Conservation (phyloP, 805 yeast genomes). For the Lachancea quebecensis region DNA sequence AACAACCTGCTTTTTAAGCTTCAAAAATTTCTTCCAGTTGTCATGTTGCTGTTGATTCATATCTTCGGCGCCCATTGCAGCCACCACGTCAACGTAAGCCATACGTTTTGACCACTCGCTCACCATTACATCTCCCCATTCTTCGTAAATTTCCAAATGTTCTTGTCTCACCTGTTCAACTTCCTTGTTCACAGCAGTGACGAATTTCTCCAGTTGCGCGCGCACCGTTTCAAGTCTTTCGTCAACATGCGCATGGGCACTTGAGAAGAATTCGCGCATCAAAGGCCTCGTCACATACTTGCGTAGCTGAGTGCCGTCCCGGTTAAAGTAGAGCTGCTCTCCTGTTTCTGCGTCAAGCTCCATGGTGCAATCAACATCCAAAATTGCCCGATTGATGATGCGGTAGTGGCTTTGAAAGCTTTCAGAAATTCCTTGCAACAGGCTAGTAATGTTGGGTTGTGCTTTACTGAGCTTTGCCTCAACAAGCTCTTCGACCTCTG, state of each 20-base stretch:
- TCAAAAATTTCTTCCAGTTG: constrained; percentile 57
- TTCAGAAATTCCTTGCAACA: constrained; percentile 31
- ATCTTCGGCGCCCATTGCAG: constrained; percentile 29
- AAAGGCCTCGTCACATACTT: constrained; percentile 41
- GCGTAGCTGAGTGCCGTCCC: constrained; percentile 30
- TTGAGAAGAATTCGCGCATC: constrained; percentile 38
- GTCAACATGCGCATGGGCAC: constrained; percentile 28
- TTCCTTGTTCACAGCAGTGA: constrained; percentile 31
- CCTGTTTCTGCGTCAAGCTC: constrained; percentile 28
- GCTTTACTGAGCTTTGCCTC: constrained; percentile 21
- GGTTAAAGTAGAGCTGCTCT: constrained; percentile 31
- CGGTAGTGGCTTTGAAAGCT: constrained; percentile 23
- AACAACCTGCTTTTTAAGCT: constrained; percentile 48
- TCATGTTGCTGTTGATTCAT: constrained; percentile 20
- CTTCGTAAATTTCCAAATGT: constrained; percentile 62
- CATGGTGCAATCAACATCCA: constrained; percentile 34
- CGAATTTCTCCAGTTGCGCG: constrained; percentile 25
- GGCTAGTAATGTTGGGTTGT: constrained; percentile 29
- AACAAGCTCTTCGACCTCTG: constrained; percentile 31
- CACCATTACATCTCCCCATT: constrained; percentile 63
- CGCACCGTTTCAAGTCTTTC: constrained; percentile 30
- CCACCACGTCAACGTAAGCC: constrained; percentile 34
- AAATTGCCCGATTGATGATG: constrained; percentile 30
- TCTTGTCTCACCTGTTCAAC: constrained; percentile 35
- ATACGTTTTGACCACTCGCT: constrained; percentile 58